Percentiles rank a stretch among this genome's conserved stretches.
Conservation (phyloP, 2,329 filamentous ascomycete species). For the Colletotrichum euphorbiae region DNA sequence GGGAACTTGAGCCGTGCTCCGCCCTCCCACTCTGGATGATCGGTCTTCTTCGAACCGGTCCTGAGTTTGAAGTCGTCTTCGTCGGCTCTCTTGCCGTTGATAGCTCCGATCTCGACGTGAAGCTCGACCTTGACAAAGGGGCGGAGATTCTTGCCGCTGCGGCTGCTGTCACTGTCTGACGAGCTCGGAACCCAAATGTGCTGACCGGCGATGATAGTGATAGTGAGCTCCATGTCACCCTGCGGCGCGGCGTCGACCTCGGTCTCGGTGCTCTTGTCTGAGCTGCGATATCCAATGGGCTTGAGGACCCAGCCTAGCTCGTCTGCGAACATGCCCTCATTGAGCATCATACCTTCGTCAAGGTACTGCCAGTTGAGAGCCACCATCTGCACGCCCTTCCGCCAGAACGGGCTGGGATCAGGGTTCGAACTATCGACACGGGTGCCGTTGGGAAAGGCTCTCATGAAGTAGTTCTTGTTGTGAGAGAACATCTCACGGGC, state of each 20-base stretch:
- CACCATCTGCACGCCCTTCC: slow-evolving; percentile 95
- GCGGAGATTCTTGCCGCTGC: slow-evolving; percentile 59
- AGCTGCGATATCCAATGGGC: slow-evolving; percentile 76
- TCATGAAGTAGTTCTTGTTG: slow-evolving; percentile 89
- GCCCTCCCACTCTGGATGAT: slow-evolving; percentile 71
- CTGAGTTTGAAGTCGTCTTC: slow-evolving; percentile 70
- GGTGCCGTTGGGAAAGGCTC: slow-evolving; percentile 85
- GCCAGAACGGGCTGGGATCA: slow-evolving; percentile 91
- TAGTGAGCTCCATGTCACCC: slow-evolving; percentile 72
- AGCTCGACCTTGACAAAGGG: slow-evolving; percentile 84
- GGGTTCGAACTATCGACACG: slow-evolving; percentile 93
- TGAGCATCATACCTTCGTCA: slow-evolving; percentile 95
- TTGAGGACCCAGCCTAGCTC: slow-evolving; percentile 89
- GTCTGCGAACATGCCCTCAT: slow-evolving; percentile 95
- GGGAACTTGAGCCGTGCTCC: slow-evolving; percentile 70
- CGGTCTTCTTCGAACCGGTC: slow-evolving; percentile 66
- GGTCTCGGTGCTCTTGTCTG: slow-evolving; percentile 52
- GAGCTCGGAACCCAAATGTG: slow-evolving; percentile 71
- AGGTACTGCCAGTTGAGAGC: slow-evolving; percentile 98
- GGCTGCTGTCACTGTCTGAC: slow-evolving; percentile 46
- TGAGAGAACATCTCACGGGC: slow-evolving; percentile 84
- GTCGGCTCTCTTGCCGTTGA: slow-evolving; percentile 53
- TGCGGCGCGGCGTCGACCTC: slow-evolving; percentile 61
- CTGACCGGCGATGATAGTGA: slow-evolving; percentile 82
- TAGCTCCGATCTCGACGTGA: slow-evolving; percentile 75